Evolutionary conservation across 495 filamentous ascomycete species (phyloP).

Genomic region (Sporormia fimetaria): DNA sequence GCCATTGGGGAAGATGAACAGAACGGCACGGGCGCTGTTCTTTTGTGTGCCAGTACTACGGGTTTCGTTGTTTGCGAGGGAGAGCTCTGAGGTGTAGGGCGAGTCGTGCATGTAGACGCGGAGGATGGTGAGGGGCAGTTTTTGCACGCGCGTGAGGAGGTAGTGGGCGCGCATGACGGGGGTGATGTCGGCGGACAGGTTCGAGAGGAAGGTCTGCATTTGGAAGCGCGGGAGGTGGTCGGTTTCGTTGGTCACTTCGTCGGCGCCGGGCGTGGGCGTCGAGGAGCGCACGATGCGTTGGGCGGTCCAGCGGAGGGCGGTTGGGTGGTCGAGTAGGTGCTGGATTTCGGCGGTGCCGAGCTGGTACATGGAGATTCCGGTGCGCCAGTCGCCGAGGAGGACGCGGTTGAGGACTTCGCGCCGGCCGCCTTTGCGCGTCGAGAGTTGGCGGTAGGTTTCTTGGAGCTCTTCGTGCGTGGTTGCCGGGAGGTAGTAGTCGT

Average conservation of each 20-base stretch:
- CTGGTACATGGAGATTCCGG: constrained; percentile 64
- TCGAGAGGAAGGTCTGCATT: constrained; percentile 58
- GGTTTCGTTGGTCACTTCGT: constrained; percentile 34
- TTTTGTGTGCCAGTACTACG: constrained; percentile 17
- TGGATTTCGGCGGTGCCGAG: constrained; percentile 71
- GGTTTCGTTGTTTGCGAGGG: constrained; percentile 27
- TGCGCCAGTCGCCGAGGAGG: constrained; percentile 69
- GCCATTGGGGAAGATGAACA: constrained; percentile 67
- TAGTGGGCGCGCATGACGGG: constrained; percentile 74
- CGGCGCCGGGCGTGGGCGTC: constrained; percentile 9
- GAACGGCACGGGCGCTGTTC: constrained; percentile 55
- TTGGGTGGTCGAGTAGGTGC: constrained; percentile 64
- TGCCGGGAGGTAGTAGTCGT: constrained; percentile 48
- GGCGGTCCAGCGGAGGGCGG: constrained; percentile 63
- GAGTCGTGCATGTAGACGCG: constrained; percentile 65
- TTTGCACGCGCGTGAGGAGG: constrained; percentile 52
- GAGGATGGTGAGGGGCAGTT: constrained; percentile 55
- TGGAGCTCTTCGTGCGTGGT: constrained; percentile 49
- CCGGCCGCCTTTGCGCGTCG: constrained; percentile 52
- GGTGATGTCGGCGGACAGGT: constrained; percentile 57
- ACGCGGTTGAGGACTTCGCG: constrained; percentile 68
- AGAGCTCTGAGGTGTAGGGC: constrained; percentile 48
- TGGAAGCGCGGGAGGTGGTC: constrained; percentile 59
- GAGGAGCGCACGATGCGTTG: constrained; percentile 44
- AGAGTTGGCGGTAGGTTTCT: constrained; percentile 47